Evolutionary conservation across 2,329 filamentous ascomycete species (phyloP), one percentile per base, ranked within the genome.

Genomic region (Fusarium sp.): DNA sequence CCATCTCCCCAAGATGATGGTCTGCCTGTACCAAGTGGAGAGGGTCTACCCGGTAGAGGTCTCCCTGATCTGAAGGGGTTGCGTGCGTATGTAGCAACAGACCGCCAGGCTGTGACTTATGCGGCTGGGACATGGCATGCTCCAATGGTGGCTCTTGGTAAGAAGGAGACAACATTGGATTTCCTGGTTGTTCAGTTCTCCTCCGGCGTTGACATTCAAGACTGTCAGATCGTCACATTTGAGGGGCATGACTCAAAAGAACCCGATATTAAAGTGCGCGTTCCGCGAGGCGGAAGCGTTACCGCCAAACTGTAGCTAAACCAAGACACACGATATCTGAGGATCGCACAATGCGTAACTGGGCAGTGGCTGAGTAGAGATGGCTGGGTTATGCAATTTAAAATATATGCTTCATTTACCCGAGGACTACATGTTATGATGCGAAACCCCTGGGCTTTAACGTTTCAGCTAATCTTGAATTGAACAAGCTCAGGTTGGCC

Each of bases 71-170:
- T 97, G 44, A 79, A 81, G 27, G 86, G 88, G 14, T 76, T 97
- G 42, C 87, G 86, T 73, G 95, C 94, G 0, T 99, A 98, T 79
- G 83, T 97, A 60, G 95, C 93, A 4, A 89, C 87, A 55, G 91
- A 90, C 6, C 86, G 88, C 29, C 94, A 97, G 83, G 95, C 94
- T 16, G 94, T 99, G 19, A 98, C 94, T 6, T 99, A 98, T 80
- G 94, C 89, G 3, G 91, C 93, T 3, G 96, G 94, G 10, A 98
- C 94, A 60, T 99, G 95, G 89, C 96, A 99, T 84, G 94, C 95
- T 69, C 96, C 96, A 1, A 98, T 99, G 95, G 93, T 94, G 19
- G 94, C 94, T 21, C 82, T 98, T 54, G 95, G 95, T 0, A 71
- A 79, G 5, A 62, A 77, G 5, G 85, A 83, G 4, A 83, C 84